Base-by-base conservation (phyloP, 805 yeast species). In the Saturnispora gosingensis region DNA sequence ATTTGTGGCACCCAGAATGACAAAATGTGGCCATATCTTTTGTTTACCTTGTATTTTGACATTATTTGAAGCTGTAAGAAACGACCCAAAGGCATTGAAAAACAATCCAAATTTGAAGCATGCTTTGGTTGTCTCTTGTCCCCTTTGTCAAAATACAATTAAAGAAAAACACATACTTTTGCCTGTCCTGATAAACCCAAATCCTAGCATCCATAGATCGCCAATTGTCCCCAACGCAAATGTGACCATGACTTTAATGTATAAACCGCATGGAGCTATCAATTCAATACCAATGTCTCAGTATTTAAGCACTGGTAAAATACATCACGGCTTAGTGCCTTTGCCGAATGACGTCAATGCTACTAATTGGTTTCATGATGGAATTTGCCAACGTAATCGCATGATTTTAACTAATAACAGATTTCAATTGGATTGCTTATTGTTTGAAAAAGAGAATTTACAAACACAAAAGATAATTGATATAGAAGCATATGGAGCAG, bases 1-100 rank as follows among this genome's bases (percentile, higher is more conserved):
- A 13, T 86, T 93, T 13, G 78, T 85, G 16, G 97, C 97, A 0
- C 97, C 99, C 2, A 72, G 98, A 51, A 95, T 93, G 98, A 82
- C 88, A 28, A 76, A 82, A 11, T 93, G 99, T 70, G 99, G 99
- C 5, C 99, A 93, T 63, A 76, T 89, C 15, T 80, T 93, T 61
- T 93, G 99, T 63, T 74, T 80, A 51, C 80, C 89, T 13, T 93
- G 99, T 65, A 67, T 91, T 30, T 65, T 89, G 51, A 78, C 89
- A 44, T 78, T 86, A 59, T 69, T 88, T 43, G 85, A 78, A 36
- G 80, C 82, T 18, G 52, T 56, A 24, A 51, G 43, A 43, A 46
- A 53, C 42, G 56, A 55, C 35, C 45, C 52, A 16, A 49, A 49
- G 32, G 44, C 45, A 3, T 24, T 44, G 2, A 48, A 48, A 36